Conservation (phyloP, 2,329 filamentous ascomycete species). For the Thermothelomyces thermophilus region DNA sequence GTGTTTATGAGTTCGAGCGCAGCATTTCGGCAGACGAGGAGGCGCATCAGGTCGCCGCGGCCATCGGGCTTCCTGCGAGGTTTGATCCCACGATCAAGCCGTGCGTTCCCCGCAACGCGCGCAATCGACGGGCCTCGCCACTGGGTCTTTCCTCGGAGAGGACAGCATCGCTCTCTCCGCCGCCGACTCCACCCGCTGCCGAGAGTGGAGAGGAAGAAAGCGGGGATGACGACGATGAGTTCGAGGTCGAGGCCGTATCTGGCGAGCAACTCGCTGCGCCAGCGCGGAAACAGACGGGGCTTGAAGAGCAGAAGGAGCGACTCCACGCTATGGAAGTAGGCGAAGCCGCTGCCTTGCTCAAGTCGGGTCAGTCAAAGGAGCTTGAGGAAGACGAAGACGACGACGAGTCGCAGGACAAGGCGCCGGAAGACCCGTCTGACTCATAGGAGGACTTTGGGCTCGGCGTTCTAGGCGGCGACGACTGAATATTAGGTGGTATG, state of each 20-base stretch:
- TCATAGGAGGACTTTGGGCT: neutral
- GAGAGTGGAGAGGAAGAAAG: slow-evolving; percentile 42
- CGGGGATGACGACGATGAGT: slow-evolving; percentile 36
- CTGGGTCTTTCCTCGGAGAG: slow-evolving; percentile 3
- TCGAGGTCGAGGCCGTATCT: slow-evolving; percentile 37
- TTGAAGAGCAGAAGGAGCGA: slow-evolving; percentile 44
- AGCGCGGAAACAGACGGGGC: slow-evolving; percentile 37
- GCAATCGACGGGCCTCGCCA: slow-evolving; percentile 17
- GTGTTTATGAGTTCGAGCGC: slow-evolving; percentile 48
- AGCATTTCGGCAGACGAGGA: slow-evolving; percentile 54
- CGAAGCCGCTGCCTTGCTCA: slow-evolving; percentile 46
- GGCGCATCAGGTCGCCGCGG: slow-evolving; percentile 57
- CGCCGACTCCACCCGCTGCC: slow-evolving; percentile 17
- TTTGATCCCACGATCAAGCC: slow-evolving; percentile 61
- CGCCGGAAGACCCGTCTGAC: neutral
- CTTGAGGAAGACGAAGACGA: slow-evolving; percentile 28
- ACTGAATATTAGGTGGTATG: too few species aligned
- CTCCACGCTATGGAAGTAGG: slow-evolving; percentile 55
- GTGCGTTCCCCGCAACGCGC: slow-evolving; percentile 29
- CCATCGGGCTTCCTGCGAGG: slow-evolving; percentile 53
- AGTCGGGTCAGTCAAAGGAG: slow-evolving; percentile 23
- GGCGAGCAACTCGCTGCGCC: slow-evolving; percentile 30
- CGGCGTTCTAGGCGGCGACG: neutral
- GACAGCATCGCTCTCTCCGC: slow-evolving; percentile 18
- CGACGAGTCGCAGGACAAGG: slow-evolving; percentile 20